These are phyloP conservation scores for Penicillium paneum DNA, from an alignment of 2,329 filamentous ascomycete species.

Conservation along the genomic window DNA sequence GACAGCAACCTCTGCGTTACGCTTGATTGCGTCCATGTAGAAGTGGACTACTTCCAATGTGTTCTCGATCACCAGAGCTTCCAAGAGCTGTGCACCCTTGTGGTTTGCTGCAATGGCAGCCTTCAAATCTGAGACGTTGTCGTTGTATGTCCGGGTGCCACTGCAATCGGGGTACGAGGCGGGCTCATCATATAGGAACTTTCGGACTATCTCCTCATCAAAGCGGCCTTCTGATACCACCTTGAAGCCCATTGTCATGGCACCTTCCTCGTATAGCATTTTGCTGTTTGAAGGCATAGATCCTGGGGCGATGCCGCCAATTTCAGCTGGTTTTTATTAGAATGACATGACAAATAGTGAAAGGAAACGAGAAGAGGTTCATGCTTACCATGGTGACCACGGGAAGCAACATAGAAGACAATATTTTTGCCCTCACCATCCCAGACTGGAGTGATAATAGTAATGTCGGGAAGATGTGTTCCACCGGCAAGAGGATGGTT, in stretches of 20 bases:
- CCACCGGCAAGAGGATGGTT: constrained; percentile 83
- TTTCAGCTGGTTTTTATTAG: constrained; percentile 56
- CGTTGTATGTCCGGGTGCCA: constrained; percentile 62
- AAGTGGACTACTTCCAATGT: constrained; percentile 35
- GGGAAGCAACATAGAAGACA: constrained; percentile 65
- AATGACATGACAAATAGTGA: not conserved
- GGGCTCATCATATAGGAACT: constrained; percentile 66
- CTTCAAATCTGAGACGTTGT: constrained; percentile 48
- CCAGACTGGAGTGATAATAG: constrained; percentile 29
- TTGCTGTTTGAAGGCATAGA: constrained; percentile 67
- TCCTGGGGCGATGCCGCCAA: constrained; percentile 76
- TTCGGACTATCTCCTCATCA: constrained; percentile 67
- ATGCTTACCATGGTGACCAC: constrained; percentile 61
- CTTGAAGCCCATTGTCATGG: constrained; percentile 58
- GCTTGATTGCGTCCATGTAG: constrained; percentile 53
- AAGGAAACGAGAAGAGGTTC: not conserved
- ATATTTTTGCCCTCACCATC: constrained; percentile 38
- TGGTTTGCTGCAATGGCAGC: constrained; percentile 47
- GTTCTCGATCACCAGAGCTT: constrained; percentile 36
- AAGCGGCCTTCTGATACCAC: constrained; percentile 70
- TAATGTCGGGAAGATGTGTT: constrained; percentile 80
- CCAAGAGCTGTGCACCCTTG: constrained; percentile 39
- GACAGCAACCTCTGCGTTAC: constrained; percentile 71
- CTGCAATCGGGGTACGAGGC: constrained; percentile 68
- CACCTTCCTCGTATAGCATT: constrained; percentile 47